phyloP scores from a whole-genome alignment of 306 rosid species.

The Styphnolobium japonicum region DNA sequence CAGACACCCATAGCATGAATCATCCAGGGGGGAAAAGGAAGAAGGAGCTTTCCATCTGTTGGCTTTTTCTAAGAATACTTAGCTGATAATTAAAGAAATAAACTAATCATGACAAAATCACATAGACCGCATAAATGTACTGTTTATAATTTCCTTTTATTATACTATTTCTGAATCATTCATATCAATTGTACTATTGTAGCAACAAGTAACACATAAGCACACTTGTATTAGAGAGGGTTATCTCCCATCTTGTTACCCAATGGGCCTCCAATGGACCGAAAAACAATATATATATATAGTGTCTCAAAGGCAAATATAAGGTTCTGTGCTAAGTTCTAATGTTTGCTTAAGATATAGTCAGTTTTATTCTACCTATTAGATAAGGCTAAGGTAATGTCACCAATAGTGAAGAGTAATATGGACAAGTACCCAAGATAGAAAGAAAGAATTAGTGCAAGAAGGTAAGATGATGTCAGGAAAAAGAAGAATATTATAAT shows the following conservation, averaged over 20 bases:
- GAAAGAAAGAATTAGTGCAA: not conserved
- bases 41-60: not conserved
- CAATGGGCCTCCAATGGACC: not conserved
- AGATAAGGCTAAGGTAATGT: constrained; percentile 18
- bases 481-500: not conserved
- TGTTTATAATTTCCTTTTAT: not conserved
- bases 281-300: not conserved
- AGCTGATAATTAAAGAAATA: not conserved
- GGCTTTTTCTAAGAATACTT: not conserved
- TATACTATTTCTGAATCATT: not conserved
- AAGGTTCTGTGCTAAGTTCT: not conserved
- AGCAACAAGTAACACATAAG: not conserved
- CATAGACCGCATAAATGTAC: not conserved
- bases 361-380: not conserved
- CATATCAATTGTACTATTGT: not conserved
- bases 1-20: not conserved
- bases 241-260: constrained; percentile 6
- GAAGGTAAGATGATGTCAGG: not conserved
- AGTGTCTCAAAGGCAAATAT: not conserved
- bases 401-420: not conserved
- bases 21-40: not conserved
- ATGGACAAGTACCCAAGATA: constrained; percentile 17
- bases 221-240: not conserved
- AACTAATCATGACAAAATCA: not conserved
- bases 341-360: not conserved